Base-by-base conservation (phyloP, 106 monocot genomes). In the Triglochin maritima region DNA sequence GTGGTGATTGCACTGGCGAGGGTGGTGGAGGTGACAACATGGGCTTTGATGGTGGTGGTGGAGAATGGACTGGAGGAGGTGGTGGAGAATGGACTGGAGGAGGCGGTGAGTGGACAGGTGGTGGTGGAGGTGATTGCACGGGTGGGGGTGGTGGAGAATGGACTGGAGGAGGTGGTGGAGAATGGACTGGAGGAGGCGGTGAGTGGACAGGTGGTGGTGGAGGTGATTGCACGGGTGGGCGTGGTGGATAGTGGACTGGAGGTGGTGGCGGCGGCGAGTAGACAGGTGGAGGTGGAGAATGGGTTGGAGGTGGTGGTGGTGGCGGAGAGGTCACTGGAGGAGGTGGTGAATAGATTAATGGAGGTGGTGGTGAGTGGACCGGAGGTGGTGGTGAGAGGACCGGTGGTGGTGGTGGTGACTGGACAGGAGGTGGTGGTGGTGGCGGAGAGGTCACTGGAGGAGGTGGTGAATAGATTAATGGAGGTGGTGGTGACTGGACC, bases 371-470 rank as follows among this genome's bases (percentile, higher is more conserved):
- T 49, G 64, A 73, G 50, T 47, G 13, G 8, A 57, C 65, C 10
- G 73, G 74, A 2, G 73, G 56, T 47, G 73, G 66, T 16, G 74
- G 66, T 2, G 66, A 56, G 3, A 55, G 44, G 14, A 72, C 44
- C 13, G 56, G 56, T 17, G 72, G 63, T 47, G 65, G 65, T 2
- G 73, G 65, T n/a, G 73, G 65, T 13, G 73, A 66, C 6, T 57
- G 41, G 0, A 66, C 29, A 6, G 74, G 43, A 5, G 3, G 14
- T 2, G 50, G 17, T 5, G 74, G 64, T 0, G 63, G 48, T 46
- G 73, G 74, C 42, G 62, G 76, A 0, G 69, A 68, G 7, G 16
- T 9, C 3, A 56, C 50, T 45, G 63, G 62, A 42, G 71, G 71
- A 17, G 63, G 63, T 7, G 72, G 2, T 6, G 63, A 51, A 4